Conservation (phyloP, 192 early-diverging fungal genomes). For the Coemansia sp. region DNA sequence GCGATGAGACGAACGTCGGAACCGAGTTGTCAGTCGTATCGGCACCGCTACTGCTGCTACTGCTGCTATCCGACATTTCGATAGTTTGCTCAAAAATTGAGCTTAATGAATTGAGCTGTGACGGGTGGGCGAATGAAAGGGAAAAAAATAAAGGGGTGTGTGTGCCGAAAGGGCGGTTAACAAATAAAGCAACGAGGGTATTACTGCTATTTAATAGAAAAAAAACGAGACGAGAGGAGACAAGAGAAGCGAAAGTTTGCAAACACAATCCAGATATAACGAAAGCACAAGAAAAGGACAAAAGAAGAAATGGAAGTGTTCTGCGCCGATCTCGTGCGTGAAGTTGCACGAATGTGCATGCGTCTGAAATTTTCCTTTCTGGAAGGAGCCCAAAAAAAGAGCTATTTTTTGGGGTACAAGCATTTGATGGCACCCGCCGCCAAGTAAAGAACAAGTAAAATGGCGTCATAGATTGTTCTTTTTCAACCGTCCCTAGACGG, state of each 20-base stretch:
- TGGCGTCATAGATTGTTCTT: neutral
- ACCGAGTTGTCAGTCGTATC: conserved; percentile 33
- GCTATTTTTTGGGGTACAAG: neutral
- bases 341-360: neutral
- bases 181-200: neutral
- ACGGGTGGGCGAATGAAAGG: neutral
- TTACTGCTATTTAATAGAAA: no score
- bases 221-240: neutral
- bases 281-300: no score
- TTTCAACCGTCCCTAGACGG: neutral
- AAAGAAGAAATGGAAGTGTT: neutral
- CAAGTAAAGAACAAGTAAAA: neutral
- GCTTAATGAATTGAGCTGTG: neutral
- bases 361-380: neutral
- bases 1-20: conserved; percentile 69
- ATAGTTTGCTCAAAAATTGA: neutral
- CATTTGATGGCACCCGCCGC: no score
- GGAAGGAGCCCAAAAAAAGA: neutral
- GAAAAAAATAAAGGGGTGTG: neutral
- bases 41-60: neutral
- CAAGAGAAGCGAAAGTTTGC: neutral
- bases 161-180: no score
- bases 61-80: conserved; percentile 6
- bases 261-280: neutral
- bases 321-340: neutral